Evolutionary conservation across 2,329 filamentous ascomycete genomes (phyloP).

Genomic region (Pseudocercospora fijiensis): DNA sequence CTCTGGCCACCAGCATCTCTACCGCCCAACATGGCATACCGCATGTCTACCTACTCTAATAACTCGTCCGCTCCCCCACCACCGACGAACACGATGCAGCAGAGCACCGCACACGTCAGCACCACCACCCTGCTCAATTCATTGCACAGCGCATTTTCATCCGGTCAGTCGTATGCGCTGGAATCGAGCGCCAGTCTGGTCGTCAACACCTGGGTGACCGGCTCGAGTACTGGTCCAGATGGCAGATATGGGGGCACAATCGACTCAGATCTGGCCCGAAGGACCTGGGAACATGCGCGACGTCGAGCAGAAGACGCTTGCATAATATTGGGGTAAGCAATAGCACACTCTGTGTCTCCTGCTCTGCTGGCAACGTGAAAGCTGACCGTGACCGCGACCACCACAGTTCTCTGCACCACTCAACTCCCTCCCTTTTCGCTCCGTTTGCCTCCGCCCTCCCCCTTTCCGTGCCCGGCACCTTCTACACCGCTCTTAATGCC

Average conservation of each 20-base stretch:
- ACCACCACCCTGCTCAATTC: slow-evolving; percentile 91
- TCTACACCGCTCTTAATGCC: slow-evolving; percentile 77
- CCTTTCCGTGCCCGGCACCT: slow-evolving; percentile 69
- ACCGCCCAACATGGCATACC: slow-evolving; percentile 56
- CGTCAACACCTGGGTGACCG: slow-evolving; percentile 93
- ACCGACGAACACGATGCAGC: slow-evolving; percentile 50
- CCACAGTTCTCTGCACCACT: slow-evolving; percentile 78
- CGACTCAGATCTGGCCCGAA: slow-evolving; percentile 71
- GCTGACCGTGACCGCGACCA: slow-evolving; percentile 15
- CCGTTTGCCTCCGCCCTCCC: slow-evolving; percentile 82
- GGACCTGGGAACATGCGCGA: slow-evolving; percentile 95
- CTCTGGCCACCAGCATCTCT: slow-evolving; percentile 4
- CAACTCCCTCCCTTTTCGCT: slow-evolving; percentile 77
- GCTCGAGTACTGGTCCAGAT: slow-evolving; percentile 66
- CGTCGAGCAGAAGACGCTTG: slow-evolving; percentile 93
- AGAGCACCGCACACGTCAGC: slow-evolving; percentile 70
- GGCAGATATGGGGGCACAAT: slow-evolving; percentile 73
- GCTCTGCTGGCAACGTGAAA: not conserved
- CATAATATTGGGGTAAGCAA: slow-evolving; percentile 75
- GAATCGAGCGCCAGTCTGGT: slow-evolving; percentile 89
- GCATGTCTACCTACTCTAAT: slow-evolving; percentile 61
- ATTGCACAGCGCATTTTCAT: slow-evolving; percentile 83
- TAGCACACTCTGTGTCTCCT: not conserved
- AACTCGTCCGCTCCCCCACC: slow-evolving; percentile 56
- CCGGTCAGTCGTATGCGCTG: slow-evolving; percentile 77